Evolutionary conservation across 805 yeast species (phyloP).

Genomic region (Candida fluviatilis): DNA sequence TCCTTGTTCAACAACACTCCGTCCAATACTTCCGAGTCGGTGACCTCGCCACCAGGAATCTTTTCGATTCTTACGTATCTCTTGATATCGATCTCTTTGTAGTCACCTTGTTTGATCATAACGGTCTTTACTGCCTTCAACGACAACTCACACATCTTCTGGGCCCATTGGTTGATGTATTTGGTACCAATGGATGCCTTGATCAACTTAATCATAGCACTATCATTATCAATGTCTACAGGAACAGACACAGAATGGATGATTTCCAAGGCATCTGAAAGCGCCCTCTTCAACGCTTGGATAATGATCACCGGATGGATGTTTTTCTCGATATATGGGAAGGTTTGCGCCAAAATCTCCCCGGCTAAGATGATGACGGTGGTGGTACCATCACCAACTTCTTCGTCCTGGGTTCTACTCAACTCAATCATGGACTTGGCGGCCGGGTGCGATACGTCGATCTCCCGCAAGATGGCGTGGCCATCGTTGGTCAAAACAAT

Average conservation of each 20-base stretch:
- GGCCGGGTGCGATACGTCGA: conserved; percentile 97
- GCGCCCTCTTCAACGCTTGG: conserved; percentile 87
- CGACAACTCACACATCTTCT: conserved; percentile 85
- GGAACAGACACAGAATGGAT: conserved; percentile 80
- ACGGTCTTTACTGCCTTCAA: conserved; percentile 86
- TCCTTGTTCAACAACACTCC: conserved; percentile 95
- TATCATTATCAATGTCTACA: conserved; percentile 79
- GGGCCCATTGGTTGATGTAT: conserved; percentile 87
- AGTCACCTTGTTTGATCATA: conserved; percentile 52
- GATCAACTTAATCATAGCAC: conserved; percentile 81
- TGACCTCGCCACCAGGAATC: conserved; percentile 96
- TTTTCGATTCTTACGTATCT: conserved; percentile 92
- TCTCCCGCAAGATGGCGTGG: conserved; percentile 95
- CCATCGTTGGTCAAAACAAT: conserved; percentile 97
- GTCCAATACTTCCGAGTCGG: conserved; percentile 80
- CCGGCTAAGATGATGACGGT: conserved; percentile 96
- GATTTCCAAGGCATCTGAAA: conserved; percentile 84
- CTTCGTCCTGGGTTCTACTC: conserved; percentile 96
- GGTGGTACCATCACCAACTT: conserved; percentile 98
- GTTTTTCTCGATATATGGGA: conserved; percentile 89
- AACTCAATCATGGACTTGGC: conserved; percentile 98
- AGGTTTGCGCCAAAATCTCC: conserved; percentile 91
- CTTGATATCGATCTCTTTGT: conserved; percentile 86
- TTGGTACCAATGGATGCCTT: conserved; percentile 94
- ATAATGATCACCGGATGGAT: conserved; percentile 96